phyloP scores from a whole-genome alignment of 768 basidiomycete genomes.

The Lyophyllum semitale region DNA sequence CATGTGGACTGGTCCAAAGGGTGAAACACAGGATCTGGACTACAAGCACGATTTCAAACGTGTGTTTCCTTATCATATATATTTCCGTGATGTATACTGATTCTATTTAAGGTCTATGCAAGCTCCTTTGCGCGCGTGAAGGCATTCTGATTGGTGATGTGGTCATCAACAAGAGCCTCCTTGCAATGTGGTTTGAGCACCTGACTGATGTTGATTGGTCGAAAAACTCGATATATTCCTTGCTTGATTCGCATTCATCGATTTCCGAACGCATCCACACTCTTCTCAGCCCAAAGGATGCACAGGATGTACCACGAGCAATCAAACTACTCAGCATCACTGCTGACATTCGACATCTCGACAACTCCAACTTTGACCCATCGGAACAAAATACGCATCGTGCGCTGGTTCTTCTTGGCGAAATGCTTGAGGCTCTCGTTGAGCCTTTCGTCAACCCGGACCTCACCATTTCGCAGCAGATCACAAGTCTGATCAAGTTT shows the following conservation, averaged over 20 bases:
- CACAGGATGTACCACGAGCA: constrained; percentile 32
- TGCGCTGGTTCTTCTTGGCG: constrained; percentile 25
- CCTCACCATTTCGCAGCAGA: constrained; percentile 26
- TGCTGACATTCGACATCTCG: constrained; percentile 18
- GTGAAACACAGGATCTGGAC: constrained; percentile 21
- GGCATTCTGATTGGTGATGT: constrained; percentile 18
- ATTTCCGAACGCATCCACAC: constrained; percentile 10
- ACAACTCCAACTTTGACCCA: constrained; percentile 14
- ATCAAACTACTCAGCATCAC: constrained; percentile 25
- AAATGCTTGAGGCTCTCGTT: constrained; percentile 27
- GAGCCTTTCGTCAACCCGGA: constrained; percentile 23
- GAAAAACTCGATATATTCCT: neutral
- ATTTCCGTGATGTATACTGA: constrained; percentile 12
- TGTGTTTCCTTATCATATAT: constrained; percentile 5
- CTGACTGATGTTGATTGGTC: constrained; percentile 27
- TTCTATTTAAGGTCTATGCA: constrained; percentile 29
- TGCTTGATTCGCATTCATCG: neutral
- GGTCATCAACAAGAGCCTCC: constrained; percentile 21
- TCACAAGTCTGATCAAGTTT: constrained; percentile 23
- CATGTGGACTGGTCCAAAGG: constrained; percentile 13
- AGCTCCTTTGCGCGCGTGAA: constrained; percentile 19
- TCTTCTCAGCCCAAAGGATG: too few species aligned
- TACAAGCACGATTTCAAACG: constrained; percentile 22
- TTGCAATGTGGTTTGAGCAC: constrained; percentile 18
- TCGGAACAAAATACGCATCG: constrained; percentile 16